A percentile compares a stretch with the other conserved stretches of the same genome.
Evolutionary conservation across 2,329 filamentous ascomycete genomes (phyloP).

Genomic region (Calcarisporium arbuscula): DNA sequence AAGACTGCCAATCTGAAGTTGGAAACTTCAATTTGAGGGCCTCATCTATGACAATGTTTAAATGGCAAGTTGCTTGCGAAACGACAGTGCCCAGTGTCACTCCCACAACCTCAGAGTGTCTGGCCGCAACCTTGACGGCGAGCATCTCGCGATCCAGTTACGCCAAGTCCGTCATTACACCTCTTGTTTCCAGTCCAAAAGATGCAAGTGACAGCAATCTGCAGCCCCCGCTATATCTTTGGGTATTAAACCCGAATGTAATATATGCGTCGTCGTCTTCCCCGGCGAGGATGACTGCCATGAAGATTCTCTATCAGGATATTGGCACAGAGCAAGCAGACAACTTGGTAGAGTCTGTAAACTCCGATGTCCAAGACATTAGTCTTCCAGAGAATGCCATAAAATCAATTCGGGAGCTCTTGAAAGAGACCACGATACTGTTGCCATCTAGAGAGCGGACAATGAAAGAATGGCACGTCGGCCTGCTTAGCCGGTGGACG

Average conservation of each 20-base stretch:
- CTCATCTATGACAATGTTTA: constrained; percentile 45
- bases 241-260: constrained; percentile 52
- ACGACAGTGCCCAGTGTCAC: constrained; percentile 15
- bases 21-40: constrained; percentile 41
- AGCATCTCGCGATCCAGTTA: constrained; percentile 51
- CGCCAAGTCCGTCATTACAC: constrained; percentile 48
- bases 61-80: constrained; percentile 48
- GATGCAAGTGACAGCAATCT: constrained; percentile 4
- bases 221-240: constrained; percentile 37
- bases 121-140: constrained; percentile 46
- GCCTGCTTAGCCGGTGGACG: constrained; percentile 47
- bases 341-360: constrained; percentile 42
- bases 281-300: constrained; percentile 27
- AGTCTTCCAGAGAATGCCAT: constrained; percentile 47
- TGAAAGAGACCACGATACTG: constrained; percentile 42
- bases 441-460: constrained; percentile 49
- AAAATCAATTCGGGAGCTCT: constrained; percentile 29
- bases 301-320: constrained; percentile 48
- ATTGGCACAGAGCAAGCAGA: constrained; percentile 39
- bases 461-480: constrained; percentile 64
- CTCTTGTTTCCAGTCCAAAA: constrained; percentile 14
- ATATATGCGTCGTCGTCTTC: constrained; percentile 39
- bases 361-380: constrained; percentile 53
- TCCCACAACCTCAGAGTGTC: constrained; percentile 42
- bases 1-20: constrained; percentile 36